Evolutionary conservation across 345 rosid species (phyloP).

Genomic region (Noccaea caerulescens): DNA sequence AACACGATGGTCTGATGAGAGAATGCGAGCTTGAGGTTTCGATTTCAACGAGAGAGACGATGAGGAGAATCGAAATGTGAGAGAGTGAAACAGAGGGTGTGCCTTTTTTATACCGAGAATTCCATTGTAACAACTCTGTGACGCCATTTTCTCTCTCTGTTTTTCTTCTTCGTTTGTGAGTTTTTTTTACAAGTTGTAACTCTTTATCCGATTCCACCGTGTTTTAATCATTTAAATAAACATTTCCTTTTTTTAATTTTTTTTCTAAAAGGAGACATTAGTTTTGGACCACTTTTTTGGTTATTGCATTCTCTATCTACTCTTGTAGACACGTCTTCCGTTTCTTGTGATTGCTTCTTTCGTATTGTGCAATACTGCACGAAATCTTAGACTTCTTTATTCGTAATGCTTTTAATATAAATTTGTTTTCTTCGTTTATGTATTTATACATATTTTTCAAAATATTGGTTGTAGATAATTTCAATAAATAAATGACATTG

Average conservation of each 20-base stretch:
- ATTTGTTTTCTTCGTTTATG: too few relatives aligned
- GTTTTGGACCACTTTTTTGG: neutral
- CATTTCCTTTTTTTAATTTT: neutral
- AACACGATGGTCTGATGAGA: constrained; percentile 22
- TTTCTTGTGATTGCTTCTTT: constrained; percentile 16
- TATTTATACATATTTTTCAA: neutral
- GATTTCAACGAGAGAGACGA: constrained; percentile 26
- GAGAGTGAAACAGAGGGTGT: constrained; percentile 31
- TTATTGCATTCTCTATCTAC: neutral
- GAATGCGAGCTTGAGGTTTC: constrained; percentile 11
- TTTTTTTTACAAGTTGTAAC: constrained; percentile 23
- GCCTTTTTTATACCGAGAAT: constrained; percentile 57
- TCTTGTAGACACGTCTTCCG: constrained; percentile 8
- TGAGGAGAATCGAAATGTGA: constrained; percentile 36
- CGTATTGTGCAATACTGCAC: neutral
- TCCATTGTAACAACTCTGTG: constrained; percentile 46
- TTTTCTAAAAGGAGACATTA: neutral
- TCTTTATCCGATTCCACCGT: constrained; percentile 26
- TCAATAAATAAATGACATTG: too few relatives aligned
- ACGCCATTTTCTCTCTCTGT: constrained; percentile 45
- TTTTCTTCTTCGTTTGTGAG: neutral
- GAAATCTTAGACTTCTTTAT: neutral
- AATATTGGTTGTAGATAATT: neutral
- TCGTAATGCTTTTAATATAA: too few relatives aligned
- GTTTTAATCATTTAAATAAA: neutral